Percentiles rank a stretch among this genome's conserved stretches.
Conservation (phyloP, 2,329 filamentous ascomycete species). For the Nothophaeocryptopus gaeumannii region DNA sequence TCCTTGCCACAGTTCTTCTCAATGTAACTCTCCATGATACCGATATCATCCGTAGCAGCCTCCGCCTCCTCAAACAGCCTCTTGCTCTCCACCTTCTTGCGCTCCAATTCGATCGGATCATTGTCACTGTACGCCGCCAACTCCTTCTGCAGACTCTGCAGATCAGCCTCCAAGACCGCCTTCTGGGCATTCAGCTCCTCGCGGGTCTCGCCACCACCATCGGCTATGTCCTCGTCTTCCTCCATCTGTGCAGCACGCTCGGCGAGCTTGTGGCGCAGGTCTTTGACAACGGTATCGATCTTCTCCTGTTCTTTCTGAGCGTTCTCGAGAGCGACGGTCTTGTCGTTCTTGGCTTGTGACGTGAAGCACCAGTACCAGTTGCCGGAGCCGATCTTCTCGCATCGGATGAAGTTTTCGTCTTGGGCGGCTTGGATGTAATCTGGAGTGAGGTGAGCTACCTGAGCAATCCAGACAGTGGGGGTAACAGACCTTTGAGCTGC, state of each 20-base stretch:
- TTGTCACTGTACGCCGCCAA: constrained; percentile 46
- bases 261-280: constrained; percentile 42
- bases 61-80: constrained; percentile 35
- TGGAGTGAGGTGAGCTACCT: constrained; percentile 4
- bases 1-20: constrained; percentile 44
- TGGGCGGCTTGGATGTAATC: constrained; percentile 62
- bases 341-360: constrained; percentile 54
- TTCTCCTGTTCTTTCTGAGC: constrained; percentile 41
- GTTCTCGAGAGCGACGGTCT: constrained; percentile 39
- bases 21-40: constrained; percentile 47
- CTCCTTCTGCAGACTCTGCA: constrained; percentile 40
- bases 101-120: constrained; percentile 46
- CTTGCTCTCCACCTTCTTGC: constrained; percentile 36
- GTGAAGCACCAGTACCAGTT: constrained; percentile 72
- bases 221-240: constrained; percentile 39
- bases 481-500: constrained; percentile 43
- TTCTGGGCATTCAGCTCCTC: constrained; percentile 40
- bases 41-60: constrained; percentile 45
- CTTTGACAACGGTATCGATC: constrained; percentile 33
- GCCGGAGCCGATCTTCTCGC: constrained; percentile 68
- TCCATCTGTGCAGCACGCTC: constrained; percentile 38
- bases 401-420: constrained; percentile 60
- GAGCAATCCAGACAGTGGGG: background rate
- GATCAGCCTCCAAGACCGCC: constrained; percentile 36
- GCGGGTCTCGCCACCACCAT: constrained; percentile 33